Percentiles rank a stretch among this genome's conserved stretches.
These are phyloP conservation scores for Passiflora organensis DNA, from an alignment of 345 rosid genomes.

Conservation along the genomic window DNA sequence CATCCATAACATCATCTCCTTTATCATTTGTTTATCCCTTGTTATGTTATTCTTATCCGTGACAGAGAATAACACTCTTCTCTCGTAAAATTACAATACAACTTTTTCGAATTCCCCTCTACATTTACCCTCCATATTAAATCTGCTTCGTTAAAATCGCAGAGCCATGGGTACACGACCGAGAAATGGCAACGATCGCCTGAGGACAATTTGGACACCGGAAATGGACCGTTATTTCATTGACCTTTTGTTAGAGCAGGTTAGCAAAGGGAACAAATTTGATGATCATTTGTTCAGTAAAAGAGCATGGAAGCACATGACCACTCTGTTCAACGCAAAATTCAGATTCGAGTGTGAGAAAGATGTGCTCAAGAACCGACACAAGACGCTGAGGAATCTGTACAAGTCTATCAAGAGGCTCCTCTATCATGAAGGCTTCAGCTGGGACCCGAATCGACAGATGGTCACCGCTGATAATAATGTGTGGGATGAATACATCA, in stretches of 20 bases:
- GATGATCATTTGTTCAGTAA: conserved; percentile 74
- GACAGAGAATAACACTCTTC: too few species aligned
- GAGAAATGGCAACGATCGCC: conserved; percentile 33
- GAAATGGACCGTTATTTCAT: conserved; percentile 87
- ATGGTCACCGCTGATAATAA: conserved; percentile 60
- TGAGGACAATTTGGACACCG: conserved; percentile 80
- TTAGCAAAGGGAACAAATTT: conserved; percentile 56
- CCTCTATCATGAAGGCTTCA: conserved; percentile 51
- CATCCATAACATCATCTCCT: background rate
- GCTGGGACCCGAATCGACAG: conserved; percentile 61
- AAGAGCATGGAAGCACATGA: conserved; percentile 82
- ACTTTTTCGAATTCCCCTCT: too few species aligned
- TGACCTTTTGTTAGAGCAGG: conserved; percentile 64
- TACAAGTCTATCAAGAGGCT: conserved; percentile 54
- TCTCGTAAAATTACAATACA: too few species aligned
- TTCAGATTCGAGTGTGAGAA: conserved; percentile 59
- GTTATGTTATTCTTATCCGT: background rate
- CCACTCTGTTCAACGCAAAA: conserved; percentile 49
- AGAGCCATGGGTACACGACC: conserved; percentile 30
- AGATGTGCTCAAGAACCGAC: conserved; percentile 68
- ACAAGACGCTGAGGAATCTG: conserved; percentile 58
- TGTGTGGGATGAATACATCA: conserved; percentile 67
- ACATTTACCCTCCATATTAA: background rate
- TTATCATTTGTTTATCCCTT: background rate
- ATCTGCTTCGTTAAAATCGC: background rate